A percentile compares a stretch with the other conserved stretches of the same genome.
phyloP scores from a whole-genome alignment of 768 basidiomycete species.

The Hypholoma fasciculare region DNA sequence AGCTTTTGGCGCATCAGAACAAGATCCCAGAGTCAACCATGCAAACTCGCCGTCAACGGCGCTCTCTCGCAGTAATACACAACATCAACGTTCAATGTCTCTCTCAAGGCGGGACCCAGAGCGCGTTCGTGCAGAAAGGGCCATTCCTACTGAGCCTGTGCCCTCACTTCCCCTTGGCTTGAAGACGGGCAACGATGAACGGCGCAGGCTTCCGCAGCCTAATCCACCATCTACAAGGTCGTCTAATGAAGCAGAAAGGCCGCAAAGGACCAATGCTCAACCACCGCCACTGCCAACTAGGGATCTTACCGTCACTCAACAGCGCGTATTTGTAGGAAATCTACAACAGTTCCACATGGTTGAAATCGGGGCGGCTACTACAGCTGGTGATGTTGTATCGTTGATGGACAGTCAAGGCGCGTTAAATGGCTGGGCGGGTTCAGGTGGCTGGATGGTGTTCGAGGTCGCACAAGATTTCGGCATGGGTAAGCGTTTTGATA shows the following conservation, averaged over 20 bases:
- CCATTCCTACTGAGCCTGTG: conserved; percentile 14
- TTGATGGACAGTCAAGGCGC: conserved; percentile 67
- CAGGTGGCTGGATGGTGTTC: conserved; percentile 85
- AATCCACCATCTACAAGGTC: conserved; percentile 20
- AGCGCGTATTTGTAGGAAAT: conserved; percentile 76
- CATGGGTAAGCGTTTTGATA: conserved; percentile 63
- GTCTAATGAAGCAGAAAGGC: conserved; percentile 30
- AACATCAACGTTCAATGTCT: conserved; percentile 4
- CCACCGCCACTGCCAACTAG: conserved; percentile 2
- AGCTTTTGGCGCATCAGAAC: conserved; percentile 16
- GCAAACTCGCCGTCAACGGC: not conserved
- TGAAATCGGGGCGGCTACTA: conserved; percentile 66
- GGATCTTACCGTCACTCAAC: conserved; percentile 43
- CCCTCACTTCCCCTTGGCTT: conserved; percentile 21
- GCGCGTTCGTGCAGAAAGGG: conserved; percentile 1
- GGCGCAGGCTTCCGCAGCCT: conserved; percentile 19
- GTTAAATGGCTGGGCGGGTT: conserved; percentile 56
- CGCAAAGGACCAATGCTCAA: conserved; percentile 2
- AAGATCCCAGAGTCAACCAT: not conserved
- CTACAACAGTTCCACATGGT: conserved; percentile 76
- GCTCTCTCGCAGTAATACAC: not conserved
- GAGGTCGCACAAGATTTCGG: conserved; percentile 92
- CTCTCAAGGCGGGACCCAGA: conserved; percentile 3
- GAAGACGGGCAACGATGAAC: conserved; percentile 16
- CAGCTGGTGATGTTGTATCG: conserved; percentile 71